Percentiles rank a stretch among this genome's conserved stretches.
Evolutionary conservation across 2,329 filamentous ascomycete species (phyloP).

Genomic region (Ophiocordyceps australis): DNA sequence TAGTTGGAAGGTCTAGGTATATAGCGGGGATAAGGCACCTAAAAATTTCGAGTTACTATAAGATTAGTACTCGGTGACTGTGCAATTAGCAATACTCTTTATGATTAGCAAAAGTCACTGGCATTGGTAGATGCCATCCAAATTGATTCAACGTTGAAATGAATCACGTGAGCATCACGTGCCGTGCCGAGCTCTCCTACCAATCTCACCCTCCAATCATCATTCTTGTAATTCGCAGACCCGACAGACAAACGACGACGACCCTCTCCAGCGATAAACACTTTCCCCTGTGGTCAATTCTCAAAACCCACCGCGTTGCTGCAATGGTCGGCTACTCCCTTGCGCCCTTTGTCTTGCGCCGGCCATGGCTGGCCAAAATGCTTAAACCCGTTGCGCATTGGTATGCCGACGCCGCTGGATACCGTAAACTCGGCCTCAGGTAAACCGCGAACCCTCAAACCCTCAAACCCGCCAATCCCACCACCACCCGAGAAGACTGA

Average conservation of each 20-base stretch:
- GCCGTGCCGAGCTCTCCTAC: constrained; percentile 13
- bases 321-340: constrained; percentile 50
- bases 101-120: too few species aligned
- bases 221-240: constrained; percentile 16
- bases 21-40: too few species aligned
- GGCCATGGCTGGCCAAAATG: constrained; percentile 65
- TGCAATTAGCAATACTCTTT: too few species aligned
- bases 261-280: neutral
- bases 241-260: constrained; percentile 6
- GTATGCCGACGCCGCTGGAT: constrained; percentile 81
- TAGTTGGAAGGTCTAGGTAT: too few species aligned
- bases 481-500: too few species aligned
- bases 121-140: constrained; percentile 1
- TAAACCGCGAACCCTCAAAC: constrained; percentile 15
- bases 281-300: neutral
- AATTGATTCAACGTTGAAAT: neutral
- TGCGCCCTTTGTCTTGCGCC: constrained; percentile 60
- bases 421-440: constrained; percentile 84
- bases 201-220: constrained; percentile 10
- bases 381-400: constrained; percentile 70
- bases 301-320: constrained; percentile 1
- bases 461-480: too few species aligned
- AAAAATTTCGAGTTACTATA: too few species aligned
- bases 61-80: too few species aligned
- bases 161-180: constrained; percentile 8